Base-by-base conservation (phyloP, 169 alveolate genomes). In the Babesia ovata region DNA sequence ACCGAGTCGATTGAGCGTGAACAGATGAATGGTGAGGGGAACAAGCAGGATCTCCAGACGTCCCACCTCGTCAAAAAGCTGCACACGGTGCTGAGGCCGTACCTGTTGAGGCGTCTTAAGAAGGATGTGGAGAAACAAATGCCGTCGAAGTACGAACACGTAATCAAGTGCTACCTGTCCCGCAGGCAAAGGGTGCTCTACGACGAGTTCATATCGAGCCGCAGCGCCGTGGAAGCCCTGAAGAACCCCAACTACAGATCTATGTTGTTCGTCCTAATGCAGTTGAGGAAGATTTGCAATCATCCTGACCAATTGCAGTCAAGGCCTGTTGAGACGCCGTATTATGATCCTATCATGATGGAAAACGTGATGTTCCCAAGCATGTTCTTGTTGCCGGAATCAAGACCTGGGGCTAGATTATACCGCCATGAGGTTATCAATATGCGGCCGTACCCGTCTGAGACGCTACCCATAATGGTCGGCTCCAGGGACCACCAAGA, bases 41-140 rank as follows among this genome's bases (percentile, higher is more conserved):
- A 44, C 21, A 48, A 26, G 19, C 49, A 22, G 49, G 73, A 72
- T 44, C 29, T 57, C 45, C 66, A 63, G 44, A 62, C 79, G 42
- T 44, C 66, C 33, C 88, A 85, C 48, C 88, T 93, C 36, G 90
- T 93, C 48, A 90, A 89, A 72, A 92, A 97, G 59, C 92, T 97
- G 61, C 99, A 97, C 81, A 93, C 96, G 67, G 97, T 98, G 28
- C 91, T 98, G 54, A 91, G 99, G 45, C 99, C 99, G 7, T 98
- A 97, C 77, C 86, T 97, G 56, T 83, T 98, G 63, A 90, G 99
- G 75, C 93, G 99, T 82, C 90, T 97, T 86, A 98, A 98, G 86
- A 96, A 95, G 75, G 99, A 98, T 73, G 99, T 98, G 28, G 99
- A 98, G 89, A 96, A 97, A 83, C 98, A 97, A 91, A 93, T 98